These are phyloP conservation scores for Cryomyces minteri DNA, from an alignment of 495 filamentous ascomycete species.

Conservation along the genomic window DNA sequence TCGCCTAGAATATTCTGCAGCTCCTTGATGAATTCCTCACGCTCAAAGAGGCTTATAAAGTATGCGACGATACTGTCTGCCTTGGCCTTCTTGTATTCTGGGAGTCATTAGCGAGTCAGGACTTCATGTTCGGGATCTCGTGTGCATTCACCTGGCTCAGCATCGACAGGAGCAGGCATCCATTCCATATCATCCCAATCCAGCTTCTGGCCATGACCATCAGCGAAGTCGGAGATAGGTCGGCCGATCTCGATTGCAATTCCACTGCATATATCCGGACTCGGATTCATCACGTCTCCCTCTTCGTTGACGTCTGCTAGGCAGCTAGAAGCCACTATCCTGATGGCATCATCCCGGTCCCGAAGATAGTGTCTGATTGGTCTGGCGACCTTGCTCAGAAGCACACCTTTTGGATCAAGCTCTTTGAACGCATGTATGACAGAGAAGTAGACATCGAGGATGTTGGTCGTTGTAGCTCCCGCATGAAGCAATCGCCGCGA, in stretches of 20 bases:
- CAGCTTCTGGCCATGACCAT: conserved; percentile 42
- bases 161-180: conserved; percentile 84
- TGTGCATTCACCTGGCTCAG: conserved; percentile 35
- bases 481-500: conserved; percentile 66
- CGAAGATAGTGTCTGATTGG: conserved; percentile 75
- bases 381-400: conserved; percentile 69
- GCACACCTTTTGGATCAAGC: conserved; percentile 81
- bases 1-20: conserved; percentile 72
- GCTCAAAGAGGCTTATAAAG: conserved; percentile 74
- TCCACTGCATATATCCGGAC: conserved; percentile 40
- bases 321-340: conserved; percentile 70
- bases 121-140: background rate
- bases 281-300: conserved; percentile 4
- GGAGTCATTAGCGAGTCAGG: background rate
- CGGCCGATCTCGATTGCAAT: conserved; percentile 57
- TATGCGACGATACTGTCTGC: conserved; percentile 83
- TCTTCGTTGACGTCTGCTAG: conserved; percentile 46
- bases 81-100: conserved; percentile 74
- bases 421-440: conserved; percentile 78
- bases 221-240: conserved; percentile 26
- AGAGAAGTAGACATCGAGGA: conserved; percentile 77
- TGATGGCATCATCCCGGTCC: conserved; percentile 84
- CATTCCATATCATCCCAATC: conserved; percentile 85
- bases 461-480: conserved; percentile 73
- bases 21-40: conserved; percentile 83